These are phyloP conservation scores for Dryas alaskensis DNA, from an alignment of 306 rosid species.

Conservation along the genomic window DNA sequence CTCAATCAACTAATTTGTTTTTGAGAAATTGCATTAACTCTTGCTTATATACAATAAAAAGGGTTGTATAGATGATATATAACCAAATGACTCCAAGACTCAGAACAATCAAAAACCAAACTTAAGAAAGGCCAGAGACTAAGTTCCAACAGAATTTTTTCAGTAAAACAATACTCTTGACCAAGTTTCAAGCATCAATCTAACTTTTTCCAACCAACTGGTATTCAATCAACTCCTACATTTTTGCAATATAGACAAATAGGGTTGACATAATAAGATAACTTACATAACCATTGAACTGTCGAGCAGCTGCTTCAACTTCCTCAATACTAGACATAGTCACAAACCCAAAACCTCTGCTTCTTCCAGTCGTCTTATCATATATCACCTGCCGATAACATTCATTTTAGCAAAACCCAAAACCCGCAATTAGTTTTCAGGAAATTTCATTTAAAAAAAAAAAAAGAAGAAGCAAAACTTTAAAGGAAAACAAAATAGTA, in stretches of 20 bases:
- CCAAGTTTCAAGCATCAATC: background rate
- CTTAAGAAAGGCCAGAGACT: background rate
- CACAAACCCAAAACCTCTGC: constrained; percentile 95
- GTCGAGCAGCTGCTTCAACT: constrained; percentile 75
- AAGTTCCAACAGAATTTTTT: no score
- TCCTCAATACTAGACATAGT: constrained; percentile 76
- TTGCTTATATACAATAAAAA: background rate
- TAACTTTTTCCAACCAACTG: background rate
- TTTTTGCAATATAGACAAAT: background rate
- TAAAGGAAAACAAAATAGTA: constrained; percentile 15
- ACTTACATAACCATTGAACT: constrained; percentile 90
- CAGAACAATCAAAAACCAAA: background rate
- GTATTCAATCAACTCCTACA: background rate
- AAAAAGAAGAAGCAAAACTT: constrained; percentile 3
- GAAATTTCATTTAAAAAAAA: background rate
- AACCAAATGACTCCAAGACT: background rate
- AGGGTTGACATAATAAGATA: background rate
- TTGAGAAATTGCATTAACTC: background rate
- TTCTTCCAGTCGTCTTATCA: constrained; percentile 82
- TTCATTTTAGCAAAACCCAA: background rate
- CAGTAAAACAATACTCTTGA: background rate
- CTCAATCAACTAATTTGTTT: background rate
- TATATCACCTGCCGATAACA: constrained; percentile 61
- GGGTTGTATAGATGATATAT: background rate
- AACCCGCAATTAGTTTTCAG: background rate